Conservation (phyloP, 2,329 filamentous ascomycete genomes). For the Hypoxylon sp. region DNA sequence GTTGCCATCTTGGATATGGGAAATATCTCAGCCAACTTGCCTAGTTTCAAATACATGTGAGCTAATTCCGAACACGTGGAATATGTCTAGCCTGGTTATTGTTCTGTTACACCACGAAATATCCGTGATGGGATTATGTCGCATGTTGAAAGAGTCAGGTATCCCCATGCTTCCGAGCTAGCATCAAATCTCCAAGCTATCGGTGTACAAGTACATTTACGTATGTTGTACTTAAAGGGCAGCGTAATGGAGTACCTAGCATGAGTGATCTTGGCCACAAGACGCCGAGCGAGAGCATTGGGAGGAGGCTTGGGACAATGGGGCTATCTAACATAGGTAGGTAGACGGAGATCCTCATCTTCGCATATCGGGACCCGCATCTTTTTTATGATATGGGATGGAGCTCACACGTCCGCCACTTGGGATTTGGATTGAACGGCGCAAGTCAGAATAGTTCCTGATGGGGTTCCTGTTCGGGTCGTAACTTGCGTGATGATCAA, state of each 20-base stretch:
- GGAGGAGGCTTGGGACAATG: constrained; percentile 22
- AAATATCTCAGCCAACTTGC: constrained; percentile 32
- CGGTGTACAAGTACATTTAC: constrained; percentile 28
- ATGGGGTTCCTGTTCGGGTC: constrained; percentile 8
- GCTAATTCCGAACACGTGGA: constrained; percentile 39
- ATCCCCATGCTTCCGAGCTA: constrained; percentile 25
- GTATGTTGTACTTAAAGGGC: constrained; percentile 19
- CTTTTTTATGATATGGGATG: constrained; percentile 9
- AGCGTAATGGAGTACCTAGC: constrained; percentile 20
- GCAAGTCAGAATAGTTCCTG: constrained; percentile 4
- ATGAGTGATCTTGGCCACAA: constrained; percentile 31
- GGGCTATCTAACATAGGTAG: constrained; percentile 20
- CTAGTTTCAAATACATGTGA: constrained; percentile 39
- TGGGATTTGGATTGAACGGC: constrained; percentile 18
- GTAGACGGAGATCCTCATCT: constrained; percentile 18
- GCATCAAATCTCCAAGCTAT: constrained; percentile 13
- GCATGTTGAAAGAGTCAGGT: constrained; percentile 13
- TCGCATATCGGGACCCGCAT: constrained; percentile 20
- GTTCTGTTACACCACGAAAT: constrained; percentile 37
- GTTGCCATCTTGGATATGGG: constrained; percentile 17
- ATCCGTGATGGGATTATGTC: constrained; percentile 33
- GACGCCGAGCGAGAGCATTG: constrained; percentile 11
- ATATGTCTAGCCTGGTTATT: constrained; percentile 33
- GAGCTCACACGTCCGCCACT: constrained; percentile 24
- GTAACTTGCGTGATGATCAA: constrained; percentile 35